A percentile compares a stretch with the other conserved stretches of the same genome.
Conservation (phyloP, 306 rosid genomes). For the Arachis hypogaea region DNA sequence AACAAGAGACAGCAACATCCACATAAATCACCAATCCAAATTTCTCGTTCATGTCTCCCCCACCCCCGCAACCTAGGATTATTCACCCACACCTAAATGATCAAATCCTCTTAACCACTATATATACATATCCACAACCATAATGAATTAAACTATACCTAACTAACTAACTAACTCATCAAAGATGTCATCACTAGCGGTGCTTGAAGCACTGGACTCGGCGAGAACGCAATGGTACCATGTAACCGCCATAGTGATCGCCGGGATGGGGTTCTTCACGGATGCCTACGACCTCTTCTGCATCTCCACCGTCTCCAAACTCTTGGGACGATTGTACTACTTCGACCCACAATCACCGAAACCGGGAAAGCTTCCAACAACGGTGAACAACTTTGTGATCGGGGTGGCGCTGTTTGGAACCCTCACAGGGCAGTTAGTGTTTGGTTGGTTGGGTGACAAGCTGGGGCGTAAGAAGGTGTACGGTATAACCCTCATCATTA, state of each 20-base stretch:
- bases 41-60: slow-evolving; percentile 35
- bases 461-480: slow-evolving; percentile 73
- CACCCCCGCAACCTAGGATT: slow-evolving; percentile 38
- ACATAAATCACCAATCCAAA: slow-evolving; percentile 1
- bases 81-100: slow-evolving; percentile 34
- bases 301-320: slow-evolving; percentile 67
- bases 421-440: slow-evolving; percentile 58
- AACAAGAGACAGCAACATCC: slow-evolving; percentile 41
- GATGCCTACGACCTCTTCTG: slow-evolving; percentile 82
- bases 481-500: slow-evolving; percentile 67
- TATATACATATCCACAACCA: too few species aligned
- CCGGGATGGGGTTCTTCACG: slow-evolving; percentile 88
- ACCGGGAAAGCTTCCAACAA: slow-evolving; percentile 58
- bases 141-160: too few species aligned
- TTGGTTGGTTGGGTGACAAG: slow-evolving; percentile 74
- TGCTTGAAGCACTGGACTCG: slow-evolving; percentile 67
- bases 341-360: slow-evolving; percentile 19
- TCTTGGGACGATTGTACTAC: slow-evolving; percentile 77
- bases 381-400: slow-evolving; percentile 35
- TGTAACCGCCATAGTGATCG: slow-evolving; percentile 75
- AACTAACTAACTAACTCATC: not conserved
- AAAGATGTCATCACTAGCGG: slow-evolving; percentile 61
- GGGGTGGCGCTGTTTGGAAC: slow-evolving; percentile 74
- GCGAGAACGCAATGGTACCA: slow-evolving; percentile 88
- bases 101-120: not conserved